Evolutionary conservation across 202 grass and related monocot species (phyloP).

Genomic region (Digitaria exilis): DNA sequence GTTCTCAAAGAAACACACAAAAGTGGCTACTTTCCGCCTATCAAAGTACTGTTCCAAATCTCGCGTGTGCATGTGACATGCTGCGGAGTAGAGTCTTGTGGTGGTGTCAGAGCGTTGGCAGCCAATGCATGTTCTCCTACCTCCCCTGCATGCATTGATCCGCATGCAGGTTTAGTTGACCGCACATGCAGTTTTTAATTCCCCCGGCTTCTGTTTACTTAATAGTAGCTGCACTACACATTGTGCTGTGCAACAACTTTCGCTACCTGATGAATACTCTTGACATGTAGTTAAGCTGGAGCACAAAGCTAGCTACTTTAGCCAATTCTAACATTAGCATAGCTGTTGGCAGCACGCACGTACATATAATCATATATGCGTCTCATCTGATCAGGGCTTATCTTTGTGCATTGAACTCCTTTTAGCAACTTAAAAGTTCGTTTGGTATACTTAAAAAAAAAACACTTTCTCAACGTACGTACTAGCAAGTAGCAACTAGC

Average conservation of each 20-base stretch:
- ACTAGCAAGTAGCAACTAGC: too few species aligned
- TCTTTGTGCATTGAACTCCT: too few species aligned
- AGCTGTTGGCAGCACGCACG: too few species aligned
- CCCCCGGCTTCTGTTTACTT: background rate
- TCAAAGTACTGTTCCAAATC: background rate
- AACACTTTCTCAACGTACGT: too few species aligned
- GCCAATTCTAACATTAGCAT: too few species aligned
- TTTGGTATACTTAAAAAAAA: too few species aligned
- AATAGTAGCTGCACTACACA: background rate
- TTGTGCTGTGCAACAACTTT: background rate
- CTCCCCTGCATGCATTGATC: slow-evolving; percentile 37
- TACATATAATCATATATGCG: too few species aligned
- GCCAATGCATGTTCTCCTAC: background rate
- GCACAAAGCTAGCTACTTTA: background rate
- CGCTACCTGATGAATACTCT: background rate
- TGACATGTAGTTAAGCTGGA: background rate
- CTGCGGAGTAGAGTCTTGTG: slow-evolving; percentile 23
- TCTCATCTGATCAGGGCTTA: too few species aligned
- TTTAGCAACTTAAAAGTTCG: too few species aligned
- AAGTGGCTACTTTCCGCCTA: background rate
- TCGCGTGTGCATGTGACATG: slow-evolving; percentile 33
- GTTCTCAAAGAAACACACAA: background rate
- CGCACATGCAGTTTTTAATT: slow-evolving; percentile 10
- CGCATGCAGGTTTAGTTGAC: slow-evolving; percentile 35
- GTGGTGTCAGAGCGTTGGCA: slow-evolving; percentile 28